Evolutionary conservation across 495 filamentous ascomycete species (phyloP), one percentile per base, ranked within the genome.

Genomic region (Hyaloscypha variabilis): DNA sequence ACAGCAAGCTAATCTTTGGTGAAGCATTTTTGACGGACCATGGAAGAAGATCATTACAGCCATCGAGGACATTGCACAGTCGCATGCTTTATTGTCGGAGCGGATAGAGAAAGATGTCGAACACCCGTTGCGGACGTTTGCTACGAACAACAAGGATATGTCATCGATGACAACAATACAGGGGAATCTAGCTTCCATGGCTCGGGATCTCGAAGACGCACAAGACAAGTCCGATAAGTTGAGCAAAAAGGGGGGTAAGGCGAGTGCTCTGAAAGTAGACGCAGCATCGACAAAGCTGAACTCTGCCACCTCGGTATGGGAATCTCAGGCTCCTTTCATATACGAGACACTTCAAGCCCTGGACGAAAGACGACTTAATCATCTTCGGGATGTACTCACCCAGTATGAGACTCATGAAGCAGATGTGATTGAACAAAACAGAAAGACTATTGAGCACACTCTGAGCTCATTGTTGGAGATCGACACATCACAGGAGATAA

Each of bases 51-150:
- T 99, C 68, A 79, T 97, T 67, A 83, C 84, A 71, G 88, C 93
- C 55, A 91, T 89, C 62, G 90, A 94, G 62, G 77, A 88, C 49
- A 84, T 96, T 64, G 94, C 96, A 31, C 81, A 89, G 54, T 93
- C 95, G 24, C 96, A 98, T 78, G 87, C 90, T 70, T 82, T 85
- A 23, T 88, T 97, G 60, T 91, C 93, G 46, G 83, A 87, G 65
- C 91, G 90, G 71, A 91, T 98, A 77, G 94, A 97, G 67, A 85
- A 88, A 60, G 96, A 98, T 75, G 92, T 97, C 55, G 96, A 98
- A 76, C 84, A 83, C 29, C 90, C 96, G 1, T 79, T 99, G 49
- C 88, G 91, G 68, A 86, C 87, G 49, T 94, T 89, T 69, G 78
- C 78, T 39, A 84, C 79, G 60, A 87, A 86, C 60, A 92, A 91